A percentile compares a stretch with the other conserved stretches of the same genome.
Evolutionary conservation across 768 basidiomycete species (phyloP).

Genomic region (Fomitopsis serialis): DNA sequence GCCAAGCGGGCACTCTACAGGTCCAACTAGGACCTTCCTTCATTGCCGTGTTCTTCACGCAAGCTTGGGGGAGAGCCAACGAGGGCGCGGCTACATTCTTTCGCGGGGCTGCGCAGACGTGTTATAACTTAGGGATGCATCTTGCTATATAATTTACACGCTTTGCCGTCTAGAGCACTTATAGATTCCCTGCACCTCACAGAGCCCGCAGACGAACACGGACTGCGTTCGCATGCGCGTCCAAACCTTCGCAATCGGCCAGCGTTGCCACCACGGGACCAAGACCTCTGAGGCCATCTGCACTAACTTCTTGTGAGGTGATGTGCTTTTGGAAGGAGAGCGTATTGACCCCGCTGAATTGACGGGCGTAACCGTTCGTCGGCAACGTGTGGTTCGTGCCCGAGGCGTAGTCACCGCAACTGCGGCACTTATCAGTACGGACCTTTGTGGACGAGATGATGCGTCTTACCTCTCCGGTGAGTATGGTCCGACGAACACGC

Average conservation of each 20-base stretch:
- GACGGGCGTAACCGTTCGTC: constrained; percentile 93
- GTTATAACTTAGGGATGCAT: constrained; percentile 14
- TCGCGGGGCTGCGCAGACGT: constrained; percentile 11
- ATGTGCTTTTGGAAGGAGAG: constrained; percentile 98
- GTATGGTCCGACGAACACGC: constrained; percentile 92
- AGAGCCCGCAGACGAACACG: constrained; percentile 59
- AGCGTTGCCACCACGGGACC: constrained; percentile 87
- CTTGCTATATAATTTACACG: constrained; percentile 15
- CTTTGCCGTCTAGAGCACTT: constrained; percentile 12
- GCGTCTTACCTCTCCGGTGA: constrained; percentile 86
- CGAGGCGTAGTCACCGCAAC: constrained; percentile 97
- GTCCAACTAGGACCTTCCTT: constrained; percentile 52
- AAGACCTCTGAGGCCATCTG: constrained; percentile 65
- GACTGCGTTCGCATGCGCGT: constrained; percentile 95
- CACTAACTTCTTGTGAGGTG: constrained; percentile 90
- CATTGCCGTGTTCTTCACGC: neutral
- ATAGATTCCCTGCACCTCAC: constrained; percentile 4
- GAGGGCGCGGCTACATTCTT: constrained; percentile 1
- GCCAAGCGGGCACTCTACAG: constrained; percentile 91
- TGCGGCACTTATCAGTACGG: constrained; percentile 23
- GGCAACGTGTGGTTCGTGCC: constrained; percentile 98
- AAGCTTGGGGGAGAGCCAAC: neutral
- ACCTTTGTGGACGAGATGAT: neutral
- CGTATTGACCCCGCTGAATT: constrained; percentile 98
- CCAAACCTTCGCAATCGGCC: constrained; percentile 92